Percentiles rank a stretch among this genome's conserved stretches.
Evolutionary conservation across 2,329 filamentous ascomycete species (phyloP).

Genomic region (Zalaria obscura): DNA sequence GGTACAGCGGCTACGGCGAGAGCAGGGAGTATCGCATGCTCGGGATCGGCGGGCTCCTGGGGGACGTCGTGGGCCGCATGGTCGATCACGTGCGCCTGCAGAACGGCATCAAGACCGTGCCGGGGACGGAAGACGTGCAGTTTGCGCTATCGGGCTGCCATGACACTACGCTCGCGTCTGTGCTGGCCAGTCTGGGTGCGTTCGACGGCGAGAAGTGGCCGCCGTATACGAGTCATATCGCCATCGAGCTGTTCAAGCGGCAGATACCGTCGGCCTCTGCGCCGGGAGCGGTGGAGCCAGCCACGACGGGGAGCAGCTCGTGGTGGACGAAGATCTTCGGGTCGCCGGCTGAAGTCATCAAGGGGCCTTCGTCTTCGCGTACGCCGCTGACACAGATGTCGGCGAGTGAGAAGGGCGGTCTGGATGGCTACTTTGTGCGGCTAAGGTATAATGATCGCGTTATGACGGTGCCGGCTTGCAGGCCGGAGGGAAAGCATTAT

Average conservation of each 20-base stretch:
- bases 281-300: slow-evolving; percentile 11
- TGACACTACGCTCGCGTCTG: slow-evolving; percentile 77
- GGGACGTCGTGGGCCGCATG: slow-evolving; percentile 55
- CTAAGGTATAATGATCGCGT: slow-evolving; percentile 81
- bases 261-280: slow-evolving; percentile 20
- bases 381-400: slow-evolving; percentile 43
- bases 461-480: slow-evolving; percentile 72
- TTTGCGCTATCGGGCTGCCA: slow-evolving; percentile 79
- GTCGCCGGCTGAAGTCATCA: slow-evolving; percentile 8
- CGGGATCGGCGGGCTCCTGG: slow-evolving; percentile 73
- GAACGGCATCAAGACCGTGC: slow-evolving; percentile 18
- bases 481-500: slow-evolving; percentile 62
- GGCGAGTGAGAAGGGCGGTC: slow-evolving; percentile 39
- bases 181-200: slow-evolving; percentile 65
- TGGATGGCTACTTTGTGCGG: slow-evolving; percentile 74
- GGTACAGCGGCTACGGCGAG: slow-evolving; percentile 79
- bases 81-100: slow-evolving; percentile 24
- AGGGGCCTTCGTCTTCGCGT: slow-evolving; percentile 22
- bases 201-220: slow-evolving; percentile 65
- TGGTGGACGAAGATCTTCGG: slow-evolving; percentile 25
- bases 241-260: slow-evolving; percentile 69
- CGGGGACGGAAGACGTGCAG: slow-evolving; percentile 42
- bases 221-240: slow-evolving; percentile 83
- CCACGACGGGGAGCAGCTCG: slow-evolving; percentile 8
- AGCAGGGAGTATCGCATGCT: slow-evolving; percentile 75